Base-by-base conservation (phyloP, 345 rosid genomes). In the Camelina sativa region DNA sequence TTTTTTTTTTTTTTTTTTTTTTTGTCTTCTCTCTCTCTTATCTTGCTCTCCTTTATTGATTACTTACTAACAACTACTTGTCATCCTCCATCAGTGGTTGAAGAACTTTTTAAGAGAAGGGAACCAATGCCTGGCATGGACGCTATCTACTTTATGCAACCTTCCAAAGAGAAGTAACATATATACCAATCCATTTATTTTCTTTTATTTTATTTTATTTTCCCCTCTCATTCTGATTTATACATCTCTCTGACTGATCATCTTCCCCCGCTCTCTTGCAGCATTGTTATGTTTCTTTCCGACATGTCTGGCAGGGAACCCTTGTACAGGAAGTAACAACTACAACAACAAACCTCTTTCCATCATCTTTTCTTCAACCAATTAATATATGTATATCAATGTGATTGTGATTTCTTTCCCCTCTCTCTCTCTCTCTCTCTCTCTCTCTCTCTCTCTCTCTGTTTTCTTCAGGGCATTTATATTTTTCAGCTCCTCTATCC, bases 301-400 rank as follows among this genome's bases (percentile, higher is more conserved):
- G 98, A 94, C 78, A 91, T 93, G 98, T 94, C 97, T 15, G 98
- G 98, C 73, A 84, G 98, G 84, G 96, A 89, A 78, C 97, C 98
- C 47, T 79, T 94, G 61, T 94, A 94, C 85, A 89, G 80, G 73
- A 94, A 86, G 98, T 93, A 87, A 62, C 8, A 12, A 62, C 8
- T 15, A 12, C 11, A n/a, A 13, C 11, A n/a, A 13, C 32, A 1
- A 20, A 2, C 16, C 28, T 54, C 28, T 11, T 20, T 11, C 28
- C 28, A 25, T 25, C 28, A 25, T 25, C 30, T 11, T 19, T 10
- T 37, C 22, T 46, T 64, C 54, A 59, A 22, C 23, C 23, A 22
- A 22, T 25, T 25, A 25, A 25, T 25, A 25, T 4, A 25, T 25
- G 28, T 23, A 23, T 23, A 20, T n/a, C n/a, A n/a, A n/a, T n/a